Evolutionary conservation across 2,329 filamentous ascomycete species (phyloP).

Genomic region (Monosporascus sp.): DNA sequence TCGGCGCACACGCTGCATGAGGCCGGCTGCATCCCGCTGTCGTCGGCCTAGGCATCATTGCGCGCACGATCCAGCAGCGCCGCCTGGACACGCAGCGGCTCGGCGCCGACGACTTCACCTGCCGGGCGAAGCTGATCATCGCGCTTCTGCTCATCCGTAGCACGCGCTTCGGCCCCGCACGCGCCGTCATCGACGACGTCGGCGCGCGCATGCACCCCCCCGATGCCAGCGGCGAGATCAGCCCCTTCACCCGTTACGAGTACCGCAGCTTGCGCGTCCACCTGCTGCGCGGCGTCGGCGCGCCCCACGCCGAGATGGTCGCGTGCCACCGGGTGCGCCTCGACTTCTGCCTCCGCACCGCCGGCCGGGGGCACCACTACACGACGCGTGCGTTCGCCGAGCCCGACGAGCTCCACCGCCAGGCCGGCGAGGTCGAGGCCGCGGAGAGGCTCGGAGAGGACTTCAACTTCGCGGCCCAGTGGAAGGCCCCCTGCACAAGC

Average conservation of each 20-base stretch:
- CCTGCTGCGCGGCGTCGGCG: background rate
- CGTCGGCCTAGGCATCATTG: background rate
- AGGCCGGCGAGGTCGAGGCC: background rate
- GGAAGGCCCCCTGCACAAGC: background rate
- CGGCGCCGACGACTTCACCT: background rate
- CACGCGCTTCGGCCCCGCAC: background rate
- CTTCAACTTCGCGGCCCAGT: background rate
- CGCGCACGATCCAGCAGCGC: background rate
- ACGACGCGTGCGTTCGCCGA: background rate
- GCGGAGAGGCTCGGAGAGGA: background rate
- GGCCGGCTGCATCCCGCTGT: background rate
- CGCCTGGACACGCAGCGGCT: background rate
- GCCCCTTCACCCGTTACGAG: background rate
- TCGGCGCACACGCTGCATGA: background rate
- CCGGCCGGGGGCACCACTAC: background rate
- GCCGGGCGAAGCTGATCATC: background rate
- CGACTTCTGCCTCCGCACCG: background rate
- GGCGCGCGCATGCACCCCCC: background rate
- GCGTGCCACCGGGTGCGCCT: background rate
- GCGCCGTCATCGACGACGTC: background rate
- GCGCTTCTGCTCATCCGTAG: background rate
- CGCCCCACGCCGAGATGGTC: background rate
- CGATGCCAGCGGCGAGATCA: background rate
- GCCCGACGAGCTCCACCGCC: background rate
- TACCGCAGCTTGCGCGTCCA: background rate